Evolutionary conservation across 179 eudicot genomes (phyloP), one percentile per base, ranked within the genome.

Genomic region (Silene noctiflora): DNA sequence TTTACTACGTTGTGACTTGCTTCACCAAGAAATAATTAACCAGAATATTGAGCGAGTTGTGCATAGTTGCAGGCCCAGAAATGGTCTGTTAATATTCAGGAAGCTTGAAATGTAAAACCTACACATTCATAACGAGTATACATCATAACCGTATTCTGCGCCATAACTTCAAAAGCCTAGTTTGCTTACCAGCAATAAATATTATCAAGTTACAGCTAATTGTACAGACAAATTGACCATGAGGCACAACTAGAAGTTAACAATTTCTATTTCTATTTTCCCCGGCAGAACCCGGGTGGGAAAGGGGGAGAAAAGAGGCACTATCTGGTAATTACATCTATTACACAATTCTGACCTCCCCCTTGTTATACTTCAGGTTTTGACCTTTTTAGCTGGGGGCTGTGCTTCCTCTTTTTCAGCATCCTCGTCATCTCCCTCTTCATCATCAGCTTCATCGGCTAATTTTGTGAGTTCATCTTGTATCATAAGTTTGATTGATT

Each of bases 391-490:
- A 20, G 55, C 68, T 62, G 85, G 77, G 55, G 85, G 85, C 48
- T 78, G 73, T 17, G 76, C 87, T 67, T 85, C 88, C 9, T 75
- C 85, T 35, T 83, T 83, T 31, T 82, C 72, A 42, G 29, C 58
- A 9, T 44, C 58, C 10, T 44, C 72, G 0, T 69, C 29, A 0
- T 44, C 56, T 42, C 29, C 72, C 56, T 68, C 71, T 17, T 68
- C 71, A 3, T 68, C 71, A 6, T 68, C 71, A 9, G 71, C 90
- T 71, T 88, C 96, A 31, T 89, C 91, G 51, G 93, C 98, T 56
- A 91, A 80, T 75, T 85, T 91, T 8, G 94, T 93, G 39, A 91
- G 92, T 83, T 93, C 98, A 11, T 86, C 93, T 79, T 89, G 96
- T 77, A 91, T 88, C 88, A 94, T 87, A 67, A 80, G 77, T 90